Evolutionary conservation across 2,329 filamentous ascomycete genomes (phyloP).

Genomic region (Byssothecium circinans): DNA sequence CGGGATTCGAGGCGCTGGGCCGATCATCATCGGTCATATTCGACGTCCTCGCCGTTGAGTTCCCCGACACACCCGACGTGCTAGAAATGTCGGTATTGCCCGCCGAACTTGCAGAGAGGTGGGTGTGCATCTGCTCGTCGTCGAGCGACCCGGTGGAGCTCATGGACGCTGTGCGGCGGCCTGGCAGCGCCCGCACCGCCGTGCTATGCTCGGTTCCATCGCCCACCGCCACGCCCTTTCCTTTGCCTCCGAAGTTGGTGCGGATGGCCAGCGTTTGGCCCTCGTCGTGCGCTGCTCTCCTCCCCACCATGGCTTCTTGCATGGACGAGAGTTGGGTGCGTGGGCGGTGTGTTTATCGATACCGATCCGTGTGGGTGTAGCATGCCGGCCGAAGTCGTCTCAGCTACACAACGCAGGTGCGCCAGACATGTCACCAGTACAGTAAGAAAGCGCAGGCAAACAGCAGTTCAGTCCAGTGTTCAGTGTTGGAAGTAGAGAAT

Average conservation of each 20-base stretch:
- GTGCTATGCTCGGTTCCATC: constrained; percentile 7
- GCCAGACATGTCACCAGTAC: constrained; percentile 3
- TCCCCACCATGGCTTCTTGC: constrained; percentile 24
- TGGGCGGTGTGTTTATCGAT: constrained; percentile 1
- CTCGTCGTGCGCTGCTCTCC: constrained; percentile 19
- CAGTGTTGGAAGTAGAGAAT: too few species aligned
- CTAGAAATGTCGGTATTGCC: constrained; percentile 29
- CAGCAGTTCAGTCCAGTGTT: not conserved
- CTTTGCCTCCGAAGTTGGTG: constrained; percentile 18
- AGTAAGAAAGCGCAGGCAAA: not conserved
- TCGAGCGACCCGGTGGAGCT: constrained; percentile 20
- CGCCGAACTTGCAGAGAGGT: constrained; percentile 36
- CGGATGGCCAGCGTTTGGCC: constrained; percentile 20
- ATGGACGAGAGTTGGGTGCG: too few species aligned
- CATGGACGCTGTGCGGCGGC: constrained; percentile 22
- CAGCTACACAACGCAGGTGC: constrained; percentile 10
- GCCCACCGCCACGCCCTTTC: constrained; percentile 29
- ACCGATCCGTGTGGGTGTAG: too few species aligned
- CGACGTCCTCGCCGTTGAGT: constrained; percentile 41
- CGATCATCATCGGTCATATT: constrained; percentile 34
- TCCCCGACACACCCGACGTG: constrained; percentile 31
- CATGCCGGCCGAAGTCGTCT: constrained; percentile 18
- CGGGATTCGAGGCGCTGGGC: constrained; percentile 10
- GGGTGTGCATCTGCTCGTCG: constrained; percentile 23
- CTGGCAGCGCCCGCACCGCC: constrained; percentile 1